phyloP scores from a whole-genome alignment of 1,284 basidiomycete genomes.

The Trametes versicolor region DNA sequence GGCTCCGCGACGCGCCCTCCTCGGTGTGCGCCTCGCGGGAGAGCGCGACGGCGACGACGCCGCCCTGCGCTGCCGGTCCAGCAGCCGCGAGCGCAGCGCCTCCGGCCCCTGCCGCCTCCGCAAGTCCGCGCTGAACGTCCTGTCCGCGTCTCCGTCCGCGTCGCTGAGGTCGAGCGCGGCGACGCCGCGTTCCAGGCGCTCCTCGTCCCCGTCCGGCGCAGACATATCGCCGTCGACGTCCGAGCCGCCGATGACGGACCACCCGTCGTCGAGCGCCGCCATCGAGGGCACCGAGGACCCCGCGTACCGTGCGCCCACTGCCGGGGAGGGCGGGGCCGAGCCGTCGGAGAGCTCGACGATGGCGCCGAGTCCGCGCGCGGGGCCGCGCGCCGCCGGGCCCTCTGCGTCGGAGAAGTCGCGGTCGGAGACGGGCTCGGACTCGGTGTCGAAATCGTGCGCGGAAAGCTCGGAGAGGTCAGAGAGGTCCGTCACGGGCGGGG shows the following conservation, averaged over 20 bases:
- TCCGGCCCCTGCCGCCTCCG: constrained; percentile 39
- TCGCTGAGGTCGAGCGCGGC: constrained; percentile 35
- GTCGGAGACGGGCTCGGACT: constrained; percentile 61
- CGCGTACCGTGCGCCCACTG: constrained; percentile 17
- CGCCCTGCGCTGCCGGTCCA: constrained; percentile 43
- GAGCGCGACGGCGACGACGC: constrained; percentile 54
- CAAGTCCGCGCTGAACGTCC: constrained; percentile 40
- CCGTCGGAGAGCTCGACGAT: constrained; percentile 37
- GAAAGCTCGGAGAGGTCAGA: constrained; percentile 47
- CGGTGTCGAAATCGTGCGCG: constrained; percentile 49
- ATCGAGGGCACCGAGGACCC: constrained; percentile 9
- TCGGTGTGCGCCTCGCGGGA: constrained; percentile 45
- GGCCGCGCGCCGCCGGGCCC: constrained; percentile 32
- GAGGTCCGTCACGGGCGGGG: constrained; percentile 76
- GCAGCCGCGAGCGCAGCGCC: constrained; percentile 39
- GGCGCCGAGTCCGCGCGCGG: constrained; percentile 47
- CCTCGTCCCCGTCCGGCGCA: constrained; percentile 31
- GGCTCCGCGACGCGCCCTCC: constrained; percentile 33
- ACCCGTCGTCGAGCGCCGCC: constrained; percentile 35
- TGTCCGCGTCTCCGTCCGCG: constrained; percentile 26
- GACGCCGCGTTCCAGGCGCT: constrained; percentile 28
- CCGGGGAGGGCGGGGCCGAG: constrained; percentile 37
- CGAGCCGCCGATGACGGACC: constrained; percentile 42
- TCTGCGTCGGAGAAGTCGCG: constrained; percentile 61
- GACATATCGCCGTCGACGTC: constrained; percentile 43